phyloP scores from a whole-genome alignment of 345 rosid species.

The Sonneratia alba region DNA sequence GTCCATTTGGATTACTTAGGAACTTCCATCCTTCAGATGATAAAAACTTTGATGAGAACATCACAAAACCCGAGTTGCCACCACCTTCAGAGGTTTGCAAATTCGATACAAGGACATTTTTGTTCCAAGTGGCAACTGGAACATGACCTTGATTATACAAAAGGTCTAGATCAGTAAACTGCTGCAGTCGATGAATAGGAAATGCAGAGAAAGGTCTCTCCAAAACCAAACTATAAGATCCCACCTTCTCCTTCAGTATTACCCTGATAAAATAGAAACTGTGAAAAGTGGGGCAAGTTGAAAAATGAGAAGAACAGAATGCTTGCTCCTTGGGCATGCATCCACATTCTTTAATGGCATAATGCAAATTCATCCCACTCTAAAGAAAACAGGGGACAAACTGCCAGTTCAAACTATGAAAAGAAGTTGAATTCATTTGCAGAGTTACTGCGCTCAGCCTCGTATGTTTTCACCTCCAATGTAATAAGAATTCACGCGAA shows the following conservation, averaged over 20 bases:
- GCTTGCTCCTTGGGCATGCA: too few relatives aligned
- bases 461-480: background rate
- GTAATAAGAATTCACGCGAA: background rate
- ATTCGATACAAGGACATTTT: conserved; percentile 35
- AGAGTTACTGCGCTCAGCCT: background rate
- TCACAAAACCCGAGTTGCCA: conserved; percentile 67
- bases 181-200: conserved; percentile 52
- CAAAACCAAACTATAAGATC: conserved; percentile 63
- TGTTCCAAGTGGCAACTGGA: conserved; percentile 70
- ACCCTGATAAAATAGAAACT: conserved; percentile 47
- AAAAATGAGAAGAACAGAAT: background rate
- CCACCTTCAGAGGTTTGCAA: conserved; percentile 33
- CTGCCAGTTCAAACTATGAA: background rate
- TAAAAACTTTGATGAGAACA: conserved; percentile 68
- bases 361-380: background rate
- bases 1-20: conserved; percentile 31
- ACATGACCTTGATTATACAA: conserved; percentile 11
- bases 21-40: conserved; percentile 52
- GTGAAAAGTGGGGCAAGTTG: conserved; percentile 14
- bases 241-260: conserved; percentile 46
- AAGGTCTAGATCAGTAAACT: conserved; percentile 36
- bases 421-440: background rate
- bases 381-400: background rate
- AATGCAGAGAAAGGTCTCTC: conserved; percentile 80
- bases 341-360: background rate